Evolutionary conservation across 305 asterid genomes (phyloP).

Genomic region (Solanum aculeatissimum): DNA sequence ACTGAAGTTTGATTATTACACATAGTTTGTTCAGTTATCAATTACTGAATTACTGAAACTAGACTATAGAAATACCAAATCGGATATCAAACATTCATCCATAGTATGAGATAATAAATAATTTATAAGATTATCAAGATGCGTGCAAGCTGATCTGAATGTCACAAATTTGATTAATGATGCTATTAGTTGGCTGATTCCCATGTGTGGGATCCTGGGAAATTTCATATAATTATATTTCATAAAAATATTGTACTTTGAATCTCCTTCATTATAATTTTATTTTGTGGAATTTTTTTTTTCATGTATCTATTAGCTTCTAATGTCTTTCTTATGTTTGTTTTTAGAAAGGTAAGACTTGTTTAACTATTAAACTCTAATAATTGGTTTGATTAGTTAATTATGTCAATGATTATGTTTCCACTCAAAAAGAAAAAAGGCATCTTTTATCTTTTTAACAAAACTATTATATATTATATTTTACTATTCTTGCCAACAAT

Average conservation of each 20-base stretch:
- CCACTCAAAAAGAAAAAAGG: neutral
- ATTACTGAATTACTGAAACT: neutral
- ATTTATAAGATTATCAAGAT: neutral
- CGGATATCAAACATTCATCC: neutral
- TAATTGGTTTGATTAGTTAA: neutral
- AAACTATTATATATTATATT: neutral
- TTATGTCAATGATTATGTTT: neutral
- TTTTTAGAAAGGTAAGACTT: too few species aligned
- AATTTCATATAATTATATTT: neutral
- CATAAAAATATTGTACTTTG: neutral
- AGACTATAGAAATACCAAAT: neutral
- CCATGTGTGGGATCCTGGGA: neutral
- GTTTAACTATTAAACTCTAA: neutral
- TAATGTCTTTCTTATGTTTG: neutral
- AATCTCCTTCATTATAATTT: neutral
- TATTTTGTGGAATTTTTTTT: neutral
- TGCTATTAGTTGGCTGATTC: neutral
- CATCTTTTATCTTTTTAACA: neutral
- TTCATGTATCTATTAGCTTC: neutral
- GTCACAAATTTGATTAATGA: neutral
- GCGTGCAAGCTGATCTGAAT: neutral
- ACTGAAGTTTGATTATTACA: neutral
- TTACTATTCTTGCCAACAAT: neutral
- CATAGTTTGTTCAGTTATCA: neutral
- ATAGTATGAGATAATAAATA: neutral